phyloP scores from a whole-genome alignment of 2,329 filamentous ascomycete genomes.

The Pseudogymnoascus sp. region DNA sequence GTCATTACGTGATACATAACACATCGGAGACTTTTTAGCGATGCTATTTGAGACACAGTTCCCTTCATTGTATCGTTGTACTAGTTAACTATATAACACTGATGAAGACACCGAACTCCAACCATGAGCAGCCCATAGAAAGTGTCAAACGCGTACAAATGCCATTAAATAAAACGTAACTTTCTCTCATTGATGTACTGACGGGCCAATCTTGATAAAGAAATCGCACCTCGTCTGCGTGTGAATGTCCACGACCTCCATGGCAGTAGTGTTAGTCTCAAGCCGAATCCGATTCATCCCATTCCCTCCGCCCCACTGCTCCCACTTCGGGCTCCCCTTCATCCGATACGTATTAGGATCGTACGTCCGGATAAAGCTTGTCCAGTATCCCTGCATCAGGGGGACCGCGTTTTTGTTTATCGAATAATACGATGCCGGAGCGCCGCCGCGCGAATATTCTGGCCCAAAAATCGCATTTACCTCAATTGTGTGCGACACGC shows the following conservation, averaged over 20 bases:
- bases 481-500: constrained; percentile 62
- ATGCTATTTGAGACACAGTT: not conserved
- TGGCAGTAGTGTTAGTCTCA: constrained; percentile 34
- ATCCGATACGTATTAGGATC: constrained; percentile 54
- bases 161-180: no score
- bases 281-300: constrained; percentile 29
- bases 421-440: constrained; percentile 48
- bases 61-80: not conserved
- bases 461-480: constrained; percentile 60
- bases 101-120: not conserved
- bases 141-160: not conserved
- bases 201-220: constrained; percentile 39
- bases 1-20: not conserved
- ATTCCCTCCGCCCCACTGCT: constrained; percentile 31
- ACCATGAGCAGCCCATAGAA: not conserved
- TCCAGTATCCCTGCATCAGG: constrained; percentile 63
- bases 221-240: constrained; percentile 40
- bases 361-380: constrained; percentile 58
- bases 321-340: constrained; percentile 43
- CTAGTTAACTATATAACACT: not conserved
- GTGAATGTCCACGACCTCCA: constrained; percentile 35
- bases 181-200: constrained; percentile 36
- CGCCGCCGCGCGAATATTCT: constrained; percentile 38
- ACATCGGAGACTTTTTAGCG: not conserved
- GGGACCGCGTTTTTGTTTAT: constrained; percentile 50